These are phyloP conservation scores for Calonectria pauciramosa DNA, from an alignment of 2,329 filamentous ascomycete species.

Conservation along the genomic window DNA sequence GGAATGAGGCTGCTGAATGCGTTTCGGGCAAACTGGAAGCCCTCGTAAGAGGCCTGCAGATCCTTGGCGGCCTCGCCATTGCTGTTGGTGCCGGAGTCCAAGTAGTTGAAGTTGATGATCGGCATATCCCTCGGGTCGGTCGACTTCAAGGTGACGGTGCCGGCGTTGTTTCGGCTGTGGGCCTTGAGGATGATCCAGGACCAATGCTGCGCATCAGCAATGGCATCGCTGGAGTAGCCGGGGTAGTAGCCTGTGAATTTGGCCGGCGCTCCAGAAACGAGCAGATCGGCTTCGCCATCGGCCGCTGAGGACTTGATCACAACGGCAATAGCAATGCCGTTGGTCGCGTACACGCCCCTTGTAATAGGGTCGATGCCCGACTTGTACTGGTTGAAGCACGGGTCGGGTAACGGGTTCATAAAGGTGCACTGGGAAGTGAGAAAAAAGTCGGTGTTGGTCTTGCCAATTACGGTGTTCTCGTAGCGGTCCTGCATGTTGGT, in stretches of 20 bases:
- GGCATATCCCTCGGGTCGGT: neutral
- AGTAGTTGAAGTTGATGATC: conserved; percentile 1
- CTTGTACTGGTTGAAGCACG: conserved; percentile 54
- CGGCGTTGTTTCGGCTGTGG: neutral
- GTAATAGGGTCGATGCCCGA: conserved; percentile 41
- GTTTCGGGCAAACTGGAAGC: neutral
- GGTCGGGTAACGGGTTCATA: conserved; percentile 47
- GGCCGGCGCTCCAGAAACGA: conserved; percentile 68
- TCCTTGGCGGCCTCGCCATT: conserved; percentile 2
- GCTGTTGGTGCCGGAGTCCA: neutral
- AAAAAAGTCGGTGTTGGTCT: conserved; percentile 42
- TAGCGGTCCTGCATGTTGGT: conserved; percentile 72
- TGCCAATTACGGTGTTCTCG: conserved; percentile 53
- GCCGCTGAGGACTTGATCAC: conserved; percentile 53
- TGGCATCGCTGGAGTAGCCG: conserved; percentile 62
- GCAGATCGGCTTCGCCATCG: conserved; percentile 60
- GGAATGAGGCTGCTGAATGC: neutral
- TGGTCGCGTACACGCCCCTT: conserved; percentile 55
- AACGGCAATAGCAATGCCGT: conserved; percentile 66
- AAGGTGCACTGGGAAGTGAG: conserved; percentile 50
- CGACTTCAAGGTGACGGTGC: neutral
- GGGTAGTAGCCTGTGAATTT: conserved; percentile 71
- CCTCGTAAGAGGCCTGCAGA: neutral
- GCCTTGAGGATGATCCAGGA: conserved; percentile 67
- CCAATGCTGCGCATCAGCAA: conserved; percentile 58